Evolutionary conservation across 2,329 filamentous ascomycete species (phyloP).

Genomic region (Trematosphaeria pertusa): DNA sequence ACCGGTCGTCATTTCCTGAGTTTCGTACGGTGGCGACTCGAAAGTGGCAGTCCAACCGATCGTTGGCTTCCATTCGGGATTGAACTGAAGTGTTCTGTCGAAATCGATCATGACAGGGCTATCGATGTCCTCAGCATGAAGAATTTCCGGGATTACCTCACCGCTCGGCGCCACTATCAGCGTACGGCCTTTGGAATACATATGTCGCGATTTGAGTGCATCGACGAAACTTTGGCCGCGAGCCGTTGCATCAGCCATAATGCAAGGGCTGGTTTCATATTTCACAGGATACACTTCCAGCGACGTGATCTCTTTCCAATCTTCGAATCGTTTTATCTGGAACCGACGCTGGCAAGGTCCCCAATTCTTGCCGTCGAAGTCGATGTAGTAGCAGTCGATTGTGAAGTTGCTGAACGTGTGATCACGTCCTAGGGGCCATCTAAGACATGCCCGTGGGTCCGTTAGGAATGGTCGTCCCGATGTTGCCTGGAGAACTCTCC

Average conservation of each 20-base stretch:
- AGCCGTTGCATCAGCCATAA: not conserved
- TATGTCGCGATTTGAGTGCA: slow-evolving; percentile 7
- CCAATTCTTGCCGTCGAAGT: slow-evolving; percentile 41
- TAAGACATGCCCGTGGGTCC: too few species aligned
- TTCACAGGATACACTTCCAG: slow-evolving; percentile 36
- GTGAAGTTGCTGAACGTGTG: not conserved
- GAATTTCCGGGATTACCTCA: too few species aligned
- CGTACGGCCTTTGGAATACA: slow-evolving; percentile 8
- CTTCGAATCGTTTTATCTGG: slow-evolving; percentile 31
- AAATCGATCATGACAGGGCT: slow-evolving; percentile 13
- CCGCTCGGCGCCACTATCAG: not conserved
- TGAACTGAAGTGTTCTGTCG: slow-evolving; percentile 1
- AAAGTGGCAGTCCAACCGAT: not conserved
- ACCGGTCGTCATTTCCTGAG: not conserved
- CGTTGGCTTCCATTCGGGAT: not conserved
- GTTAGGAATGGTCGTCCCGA: slow-evolving; percentile 3
- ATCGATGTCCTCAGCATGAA: slow-evolving; percentile 10
- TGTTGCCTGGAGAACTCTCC: slow-evolving; percentile 23
- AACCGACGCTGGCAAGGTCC: slow-evolving; percentile 33
- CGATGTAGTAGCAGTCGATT: slow-evolving; percentile 26
- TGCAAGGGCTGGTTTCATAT: not conserved
- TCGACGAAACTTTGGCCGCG: slow-evolving; percentile 3
- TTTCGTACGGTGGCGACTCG: not conserved
- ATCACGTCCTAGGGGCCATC: too few species aligned
- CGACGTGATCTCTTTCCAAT: slow-evolving; percentile 26